phyloP scores from a whole-genome alignment of 2,329 filamentous ascomycete genomes.

The Xylaria sp. region DNA sequence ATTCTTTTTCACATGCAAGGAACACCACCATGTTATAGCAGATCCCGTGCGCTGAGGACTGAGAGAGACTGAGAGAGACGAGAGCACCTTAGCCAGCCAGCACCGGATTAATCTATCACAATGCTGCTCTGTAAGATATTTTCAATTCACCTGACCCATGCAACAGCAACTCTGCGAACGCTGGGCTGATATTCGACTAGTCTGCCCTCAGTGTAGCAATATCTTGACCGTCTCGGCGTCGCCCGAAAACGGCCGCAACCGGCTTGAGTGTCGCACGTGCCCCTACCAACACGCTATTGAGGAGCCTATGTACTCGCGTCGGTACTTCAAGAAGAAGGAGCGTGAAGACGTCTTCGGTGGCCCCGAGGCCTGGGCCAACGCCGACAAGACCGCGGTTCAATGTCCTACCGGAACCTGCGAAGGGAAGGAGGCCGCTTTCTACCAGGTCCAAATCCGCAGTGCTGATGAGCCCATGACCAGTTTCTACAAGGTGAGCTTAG shows the following conservation, averaged over 20 bases:
- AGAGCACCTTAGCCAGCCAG: background rate
- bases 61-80: conserved; percentile 1
- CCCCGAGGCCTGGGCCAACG: conserved; percentile 87
- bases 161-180: background rate
- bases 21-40: conserved; percentile 34
- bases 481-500: conserved; percentile 76
- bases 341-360: conserved; percentile 90
- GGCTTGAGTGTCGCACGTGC: conserved; percentile 93
- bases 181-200: conserved; percentile 40
- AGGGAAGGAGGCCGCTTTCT: conserved; percentile 87
- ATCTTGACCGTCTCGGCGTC: conserved; percentile 73
- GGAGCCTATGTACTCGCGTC: conserved; percentile 79
- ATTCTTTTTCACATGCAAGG: background rate
- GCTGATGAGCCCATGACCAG: conserved; percentile 98
- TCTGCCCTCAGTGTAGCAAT: conserved; percentile 85
- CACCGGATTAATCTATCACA: conserved; percentile 31
- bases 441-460: conserved; percentile 95
- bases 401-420: conserved; percentile 83
- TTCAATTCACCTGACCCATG: background rate
- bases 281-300: conserved; percentile 88
- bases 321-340: conserved; percentile 84
- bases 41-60: background rate
- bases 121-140: conserved; percentile 69
- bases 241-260: conserved; percentile 67
- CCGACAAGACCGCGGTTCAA: conserved; percentile 81